phyloP scores from a whole-genome alignment of 768 basidiomycete genomes.

The Pulveroboletus sp. region DNA sequence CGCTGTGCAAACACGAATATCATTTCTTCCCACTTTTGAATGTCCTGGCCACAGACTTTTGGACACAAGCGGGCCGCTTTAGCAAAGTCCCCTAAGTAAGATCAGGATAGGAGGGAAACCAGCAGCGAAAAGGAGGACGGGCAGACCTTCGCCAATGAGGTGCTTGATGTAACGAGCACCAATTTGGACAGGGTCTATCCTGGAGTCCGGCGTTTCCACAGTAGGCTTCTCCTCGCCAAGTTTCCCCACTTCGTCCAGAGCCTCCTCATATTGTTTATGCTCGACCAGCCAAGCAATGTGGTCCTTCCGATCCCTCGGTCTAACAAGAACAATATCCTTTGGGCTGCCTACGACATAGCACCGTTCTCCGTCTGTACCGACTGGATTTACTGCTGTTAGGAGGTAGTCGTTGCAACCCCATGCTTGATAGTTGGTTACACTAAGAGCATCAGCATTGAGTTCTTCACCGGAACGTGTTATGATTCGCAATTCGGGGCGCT shows the following conservation, averaged over 20 bases:
- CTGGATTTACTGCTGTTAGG: slow-evolving; percentile 48
- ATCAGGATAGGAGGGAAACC: neutral
- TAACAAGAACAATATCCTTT: slow-evolving; percentile 80
- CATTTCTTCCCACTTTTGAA: slow-evolving; percentile 92
- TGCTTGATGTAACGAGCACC: slow-evolving; percentile 85
- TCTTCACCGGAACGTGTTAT: slow-evolving; percentile 88
- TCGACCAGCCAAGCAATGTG: slow-evolving; percentile 93
- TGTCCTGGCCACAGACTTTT: slow-evolving; percentile 78
- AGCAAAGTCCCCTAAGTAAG: slow-evolving; percentile 49
- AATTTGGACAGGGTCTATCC: slow-evolving; percentile 60
- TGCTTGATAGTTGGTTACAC: slow-evolving; percentile 68
- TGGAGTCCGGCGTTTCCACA: slow-evolving; percentile 33
- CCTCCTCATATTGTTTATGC: slow-evolving; percentile 81
- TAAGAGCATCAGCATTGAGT: slow-evolving; percentile 77
- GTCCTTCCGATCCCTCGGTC: slow-evolving; percentile 81
- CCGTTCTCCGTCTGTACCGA: slow-evolving; percentile 31
- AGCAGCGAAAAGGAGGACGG: neutral
- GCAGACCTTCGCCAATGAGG: slow-evolving; percentile 73
- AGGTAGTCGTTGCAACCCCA: slow-evolving; percentile 94
- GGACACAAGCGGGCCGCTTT: slow-evolving; percentile 82
- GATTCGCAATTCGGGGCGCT: slow-evolving; percentile 92
- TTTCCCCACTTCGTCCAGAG: slow-evolving; percentile 73
- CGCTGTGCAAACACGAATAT: slow-evolving; percentile 86
- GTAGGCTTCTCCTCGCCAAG: slow-evolving; percentile 33
- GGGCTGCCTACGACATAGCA: slow-evolving; percentile 86